Percentiles rank a stretch among this genome's conserved stretches.
Evolutionary conservation across 1,284 basidiomycete species (phyloP).

Genomic region (Tilletia indica): DNA sequence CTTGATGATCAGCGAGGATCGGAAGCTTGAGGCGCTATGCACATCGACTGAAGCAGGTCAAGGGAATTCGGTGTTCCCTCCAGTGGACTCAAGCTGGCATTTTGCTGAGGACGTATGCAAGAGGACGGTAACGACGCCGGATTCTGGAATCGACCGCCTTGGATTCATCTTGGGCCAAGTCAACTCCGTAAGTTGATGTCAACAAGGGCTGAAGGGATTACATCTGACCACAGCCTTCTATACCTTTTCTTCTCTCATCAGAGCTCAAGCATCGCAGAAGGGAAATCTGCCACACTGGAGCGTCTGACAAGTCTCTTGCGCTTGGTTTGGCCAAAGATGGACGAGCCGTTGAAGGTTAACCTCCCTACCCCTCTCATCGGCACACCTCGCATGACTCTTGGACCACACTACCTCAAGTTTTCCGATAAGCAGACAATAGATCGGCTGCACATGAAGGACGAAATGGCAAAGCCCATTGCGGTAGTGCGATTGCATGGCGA

Average conservation of each 20-base stretch:
- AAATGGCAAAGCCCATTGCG: not conserved
- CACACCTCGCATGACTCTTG: not conserved
- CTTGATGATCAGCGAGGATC: not conserved
- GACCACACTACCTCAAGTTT: conserved; percentile 11
- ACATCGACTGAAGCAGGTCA: not conserved
- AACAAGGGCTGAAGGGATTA: not conserved
- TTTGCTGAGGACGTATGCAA: not conserved
- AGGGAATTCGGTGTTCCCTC: not conserved
- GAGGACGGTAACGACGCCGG: not conserved
- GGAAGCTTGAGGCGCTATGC: not conserved
- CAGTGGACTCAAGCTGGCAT: not conserved
- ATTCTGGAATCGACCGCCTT: not conserved
- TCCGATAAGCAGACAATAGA: too few species aligned
- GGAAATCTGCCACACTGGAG: too few species aligned
- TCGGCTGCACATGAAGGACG: conserved; percentile 7
- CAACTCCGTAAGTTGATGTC: not conserved
- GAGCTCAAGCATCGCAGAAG: too few species aligned
- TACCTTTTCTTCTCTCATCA: too few species aligned
- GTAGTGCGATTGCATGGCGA: conserved; percentile 11
- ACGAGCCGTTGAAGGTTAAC: too few species aligned
- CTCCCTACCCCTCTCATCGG: not conserved
- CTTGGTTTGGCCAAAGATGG: too few species aligned
- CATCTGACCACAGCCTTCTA: too few species aligned
- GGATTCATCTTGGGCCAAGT: not conserved
- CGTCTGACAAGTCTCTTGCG: too few species aligned